Evolutionary conservation across 1,139 yeast species (phyloP), one percentile per base, ranked within the genome.

Genomic region (Yamadazyma atlantica): DNA sequence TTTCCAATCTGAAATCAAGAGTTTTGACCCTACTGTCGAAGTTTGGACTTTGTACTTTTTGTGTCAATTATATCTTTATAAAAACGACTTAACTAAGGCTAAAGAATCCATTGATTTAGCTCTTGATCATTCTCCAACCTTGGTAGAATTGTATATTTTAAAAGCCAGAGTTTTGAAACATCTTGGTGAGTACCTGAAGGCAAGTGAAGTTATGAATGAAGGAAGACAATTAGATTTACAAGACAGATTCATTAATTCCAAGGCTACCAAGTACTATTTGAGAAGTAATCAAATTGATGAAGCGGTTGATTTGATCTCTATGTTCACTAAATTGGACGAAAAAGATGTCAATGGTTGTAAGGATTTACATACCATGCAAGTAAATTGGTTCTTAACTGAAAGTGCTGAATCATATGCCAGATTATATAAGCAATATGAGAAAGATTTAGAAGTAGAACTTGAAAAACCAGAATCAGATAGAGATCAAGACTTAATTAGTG

Each of bases 241-340:
- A 59, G 99, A 92, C 60, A 73, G 98, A 49, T 92, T 87, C 57
- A 78, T 92, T 55, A 94, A 92, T 62, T 80, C 96, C 41, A 90
- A 89, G 57, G 73, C 96, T 9, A 86, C 87, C 36, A 88, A 89
- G 58, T 92, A 92, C 55, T 78, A 75, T 41, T 64, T 92, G 43
- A 76, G 97, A 52, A 92, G 95, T n/a, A 78, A 86, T 53, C 64
- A 77, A 42, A 73, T 87, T 17, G 85, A 85, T 26, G 79, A 83
- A 46, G 97, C 96, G 2, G 75, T 85, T 31, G 81, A 78, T 40
- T 66, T 80, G 28, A 82, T 87, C 28, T 81, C 94, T 2, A 63
- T 88, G 39, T 92, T 92, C 67, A 88, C 97, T 23, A 85, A 85
- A 55, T 78, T 85, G 50, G 97, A 92, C 38, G 79, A 73, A 15